These are phyloP conservation scores for Colletotrichum phormii DNA, from an alignment of 2,329 filamentous ascomycete genomes.

Conservation along the genomic window DNA sequence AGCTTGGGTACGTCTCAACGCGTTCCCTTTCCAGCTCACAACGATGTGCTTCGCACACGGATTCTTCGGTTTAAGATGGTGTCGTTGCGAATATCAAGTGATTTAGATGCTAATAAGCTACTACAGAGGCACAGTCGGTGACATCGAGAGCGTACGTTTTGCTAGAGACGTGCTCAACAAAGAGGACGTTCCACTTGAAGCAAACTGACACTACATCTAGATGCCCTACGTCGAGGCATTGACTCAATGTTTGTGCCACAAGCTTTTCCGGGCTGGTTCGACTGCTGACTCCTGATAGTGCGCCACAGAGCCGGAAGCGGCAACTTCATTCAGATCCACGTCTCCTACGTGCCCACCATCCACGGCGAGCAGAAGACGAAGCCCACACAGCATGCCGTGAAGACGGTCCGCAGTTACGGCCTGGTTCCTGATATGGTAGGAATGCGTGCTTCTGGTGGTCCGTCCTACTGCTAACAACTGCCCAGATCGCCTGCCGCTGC, in stretches of 20 bases:
- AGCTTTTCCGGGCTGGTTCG: too few species aligned
- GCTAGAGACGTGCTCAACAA: background rate
- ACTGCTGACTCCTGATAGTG: conserved; percentile 49
- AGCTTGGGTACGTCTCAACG: conserved; percentile 58
- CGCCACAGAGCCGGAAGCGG: conserved; percentile 76
- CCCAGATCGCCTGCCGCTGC: conserved; percentile 90
- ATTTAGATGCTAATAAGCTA: conserved; percentile 1
- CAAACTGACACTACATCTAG: conserved; percentile 9
- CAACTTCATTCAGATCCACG: conserved; percentile 91
- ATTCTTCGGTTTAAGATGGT: background rate
- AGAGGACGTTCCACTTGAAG: background rate
- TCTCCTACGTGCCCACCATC: conserved; percentile 83
- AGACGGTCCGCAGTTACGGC: conserved; percentile 84
- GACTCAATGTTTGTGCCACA: conserved; percentile 63
- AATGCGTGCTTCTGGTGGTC: background rate
- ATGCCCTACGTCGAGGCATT: conserved; percentile 90
- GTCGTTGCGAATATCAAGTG: background rate
- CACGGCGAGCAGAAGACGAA: conserved; percentile 91
- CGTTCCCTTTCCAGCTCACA: background rate
- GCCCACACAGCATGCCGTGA: conserved; percentile 92
- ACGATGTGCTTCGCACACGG: background rate
- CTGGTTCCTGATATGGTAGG: conserved; percentile 76
- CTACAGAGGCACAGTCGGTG: conserved; percentile 60
- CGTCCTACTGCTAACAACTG: background rate
- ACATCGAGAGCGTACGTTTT: conserved; percentile 75